Evolutionary conservation across 768 basidiomycete species (phyloP).

Genomic region (Russula olivacea): DNA sequence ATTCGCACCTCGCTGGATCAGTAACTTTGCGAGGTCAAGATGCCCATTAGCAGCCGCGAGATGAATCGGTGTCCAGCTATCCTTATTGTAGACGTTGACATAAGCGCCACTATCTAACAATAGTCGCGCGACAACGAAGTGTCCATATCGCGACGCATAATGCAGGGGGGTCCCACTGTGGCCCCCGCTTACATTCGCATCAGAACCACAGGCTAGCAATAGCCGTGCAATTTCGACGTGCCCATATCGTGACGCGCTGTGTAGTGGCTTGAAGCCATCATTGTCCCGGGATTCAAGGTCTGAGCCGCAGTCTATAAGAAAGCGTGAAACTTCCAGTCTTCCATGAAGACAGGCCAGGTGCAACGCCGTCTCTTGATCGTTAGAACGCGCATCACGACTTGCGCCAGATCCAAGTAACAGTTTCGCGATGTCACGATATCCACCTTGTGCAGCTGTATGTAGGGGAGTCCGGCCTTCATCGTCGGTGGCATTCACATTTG

Average conservation of each 20-base stretch:
- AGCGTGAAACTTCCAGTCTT: neutral
- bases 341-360: neutral
- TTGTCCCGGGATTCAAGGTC: too few species aligned
- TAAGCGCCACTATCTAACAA: neutral
- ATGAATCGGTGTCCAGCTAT: slow-evolving; percentile 2
- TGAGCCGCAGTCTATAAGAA: neutral
- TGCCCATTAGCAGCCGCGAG: neutral
- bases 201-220: too few species aligned
- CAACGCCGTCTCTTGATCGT: neutral
- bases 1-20: neutral
- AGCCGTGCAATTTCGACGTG: too few species aligned
- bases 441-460: neutral
- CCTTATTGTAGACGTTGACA: neutral
- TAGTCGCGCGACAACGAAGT: neutral
- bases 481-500: neutral
- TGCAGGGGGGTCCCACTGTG: too few species aligned
- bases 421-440: neutral
- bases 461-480: neutral
- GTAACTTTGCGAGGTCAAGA: neutral
- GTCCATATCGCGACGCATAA: neutral
- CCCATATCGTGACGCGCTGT: too few species aligned
- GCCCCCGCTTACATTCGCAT: too few species aligned
- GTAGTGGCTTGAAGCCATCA: too few species aligned
- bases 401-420: neutral
- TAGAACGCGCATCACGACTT: neutral